Evolutionary conservation across 2,329 filamentous ascomycete species (phyloP), one percentile per base, ranked within the genome.

Genomic region (Neonectria punicea): DNA sequence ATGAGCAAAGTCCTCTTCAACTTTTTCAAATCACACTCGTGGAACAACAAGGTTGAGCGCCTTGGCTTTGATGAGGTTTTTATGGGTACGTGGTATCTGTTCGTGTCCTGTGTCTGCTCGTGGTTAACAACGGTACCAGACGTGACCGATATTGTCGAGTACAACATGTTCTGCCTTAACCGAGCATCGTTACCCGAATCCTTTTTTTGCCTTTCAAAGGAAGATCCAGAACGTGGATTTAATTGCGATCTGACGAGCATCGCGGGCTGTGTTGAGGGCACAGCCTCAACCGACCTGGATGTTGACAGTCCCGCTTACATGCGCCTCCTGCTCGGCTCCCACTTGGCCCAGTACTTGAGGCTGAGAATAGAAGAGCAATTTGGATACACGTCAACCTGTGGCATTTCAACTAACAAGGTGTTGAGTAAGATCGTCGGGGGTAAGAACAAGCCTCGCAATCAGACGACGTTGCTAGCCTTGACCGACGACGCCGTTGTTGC

Each of bases 31-130:
- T 82, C 84, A 16, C 91, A 91, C 74, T 90, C 92, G 0, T 98
- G 94, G 94, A 93, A 89, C 67, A 84, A 84, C 36, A 92, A 89
- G 66, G 90, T 91, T 2, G 94, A 98, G 80, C 87, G 92, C 22
- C 82, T 98, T 30, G 95, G 96, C 0, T 93, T 98, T 69, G 96
- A 98, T 77, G 96, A 98, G 83, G 90, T 97, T 54, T 83, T 83
- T 51, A 77, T 83, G 84, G 81, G 81, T 83, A 73, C 49, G 76
- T 67, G 30, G 43, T 28, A 30, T 41, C 30, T n/a, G 14, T 16
- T n/a, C 36, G 14, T 39, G 34, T 36, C 13, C 34, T 36, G 13
- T 20, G 20, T 34, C 53, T 11, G 28, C n/a, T 25, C 14, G 36
- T 47, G 5, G 16, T 34, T 20, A 14, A 20, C 11, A 34, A 51